A percentile compares a stretch with the other conserved stretches of the same genome.
phyloP scores from a whole-genome alignment of 2,329 filamentous ascomycete species.

The Aspergillus sp. region DNA sequence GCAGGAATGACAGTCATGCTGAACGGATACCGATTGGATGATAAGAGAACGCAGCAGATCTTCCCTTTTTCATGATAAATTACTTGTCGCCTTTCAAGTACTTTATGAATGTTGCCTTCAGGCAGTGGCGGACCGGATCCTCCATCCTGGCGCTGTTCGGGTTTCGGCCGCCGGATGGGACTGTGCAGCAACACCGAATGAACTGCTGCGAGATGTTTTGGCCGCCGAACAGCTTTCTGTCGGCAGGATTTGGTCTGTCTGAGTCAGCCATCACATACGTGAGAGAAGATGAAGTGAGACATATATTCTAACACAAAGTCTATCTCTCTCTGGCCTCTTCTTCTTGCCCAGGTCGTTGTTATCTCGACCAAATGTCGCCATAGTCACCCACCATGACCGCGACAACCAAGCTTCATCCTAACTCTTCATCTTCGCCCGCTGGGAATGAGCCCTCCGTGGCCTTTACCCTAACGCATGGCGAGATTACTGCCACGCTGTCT shows the following conservation, averaged over 20 bases:
- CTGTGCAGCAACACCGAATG: background rate
- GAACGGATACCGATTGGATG: background rate
- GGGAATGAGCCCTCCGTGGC: background rate
- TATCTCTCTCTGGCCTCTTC: background rate
- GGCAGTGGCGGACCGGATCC: background rate
- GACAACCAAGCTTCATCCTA: background rate
- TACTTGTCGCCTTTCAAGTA: too few species aligned
- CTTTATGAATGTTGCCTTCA: too few species aligned
- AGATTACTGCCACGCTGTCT: background rate
- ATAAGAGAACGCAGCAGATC: background rate
- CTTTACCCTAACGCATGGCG: background rate
- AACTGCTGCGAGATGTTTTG: background rate
- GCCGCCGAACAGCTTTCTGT: background rate
- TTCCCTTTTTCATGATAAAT: too few species aligned
- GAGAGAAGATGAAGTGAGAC: background rate
- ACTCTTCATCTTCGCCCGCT: background rate
- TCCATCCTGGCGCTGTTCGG: background rate
- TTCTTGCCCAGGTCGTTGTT: background rate
- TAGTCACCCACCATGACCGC: background rate
- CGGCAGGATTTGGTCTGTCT: background rate
- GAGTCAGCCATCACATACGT: background rate
- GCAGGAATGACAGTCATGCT: slow-evolving; percentile 1
- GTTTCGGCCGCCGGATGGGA: background rate
- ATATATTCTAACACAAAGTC: background rate
- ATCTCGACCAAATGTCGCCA: background rate